Percentiles rank a stretch among this genome's conserved stretches.
phyloP scores from a whole-genome alignment of 2,329 filamentous ascomycete species.

The Phaeosphaeria sp. region DNA sequence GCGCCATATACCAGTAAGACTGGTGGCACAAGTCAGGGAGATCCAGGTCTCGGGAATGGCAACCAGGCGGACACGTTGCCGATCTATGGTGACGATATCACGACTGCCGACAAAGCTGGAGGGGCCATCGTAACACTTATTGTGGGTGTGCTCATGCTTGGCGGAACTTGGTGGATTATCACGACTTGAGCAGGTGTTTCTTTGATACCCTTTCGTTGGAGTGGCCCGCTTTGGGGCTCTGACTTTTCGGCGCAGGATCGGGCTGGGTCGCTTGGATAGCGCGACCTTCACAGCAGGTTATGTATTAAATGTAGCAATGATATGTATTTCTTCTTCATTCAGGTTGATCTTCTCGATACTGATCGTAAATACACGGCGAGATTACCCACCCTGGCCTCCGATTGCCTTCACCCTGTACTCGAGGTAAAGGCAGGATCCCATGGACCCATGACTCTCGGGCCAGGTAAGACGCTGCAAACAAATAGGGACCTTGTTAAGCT shows the following conservation, averaged over 20 bases:
- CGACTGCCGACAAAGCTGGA: constrained; percentile 51
- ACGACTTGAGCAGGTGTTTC: not conserved
- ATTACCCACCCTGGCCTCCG: too few relatives aligned
- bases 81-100: constrained; percentile 30
- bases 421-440: not conserved
- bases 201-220: constrained; percentile 1
- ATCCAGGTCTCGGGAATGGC: constrained; percentile 50
- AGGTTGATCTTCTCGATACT: not conserved
- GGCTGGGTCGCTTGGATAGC: not conserved
- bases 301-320: not conserved
- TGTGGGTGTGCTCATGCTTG: constrained; percentile 21
- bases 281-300: not conserved
- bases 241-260: not conserved
- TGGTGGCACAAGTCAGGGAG: constrained; percentile 59
- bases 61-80: constrained; percentile 26
- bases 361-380: too few relatives aligned
- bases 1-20: constrained; percentile 57
- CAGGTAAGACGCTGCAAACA: too few relatives aligned
- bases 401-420: not conserved
- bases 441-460: too few relatives aligned
- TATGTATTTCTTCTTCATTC: not conserved
- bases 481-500: too few relatives aligned
- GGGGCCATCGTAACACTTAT: constrained; percentile 53
- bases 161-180: constrained; percentile 33
- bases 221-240: not conserved